A percentile compares a stretch with the other conserved stretches of the same genome.
Conservation (phyloP, 179 eudicot species). For the Heliamphora pulchella region DNA sequence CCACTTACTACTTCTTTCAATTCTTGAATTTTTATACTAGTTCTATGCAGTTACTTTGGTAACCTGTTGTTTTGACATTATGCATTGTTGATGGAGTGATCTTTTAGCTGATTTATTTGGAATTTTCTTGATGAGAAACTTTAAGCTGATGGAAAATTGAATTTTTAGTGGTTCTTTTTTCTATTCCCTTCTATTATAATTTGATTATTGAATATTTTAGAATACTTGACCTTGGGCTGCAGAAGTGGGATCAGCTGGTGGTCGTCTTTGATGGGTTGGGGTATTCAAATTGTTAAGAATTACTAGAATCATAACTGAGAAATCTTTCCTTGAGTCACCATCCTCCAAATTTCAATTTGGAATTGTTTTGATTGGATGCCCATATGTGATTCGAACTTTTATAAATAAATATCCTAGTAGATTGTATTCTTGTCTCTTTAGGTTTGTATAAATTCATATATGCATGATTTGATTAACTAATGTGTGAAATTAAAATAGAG, state of each 20-base stretch:
- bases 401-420: neutral
- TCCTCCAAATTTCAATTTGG: neutral
- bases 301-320: neutral
- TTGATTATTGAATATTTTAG: no score
- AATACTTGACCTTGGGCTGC: neutral
- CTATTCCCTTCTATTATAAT: neutral
- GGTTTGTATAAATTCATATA: no score
- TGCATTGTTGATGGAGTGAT: neutral
- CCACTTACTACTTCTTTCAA: neutral
- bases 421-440: neutral
- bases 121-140: slow-evolving; percentile 2
- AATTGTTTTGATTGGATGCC: neutral
- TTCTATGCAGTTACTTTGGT: neutral
- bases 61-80: neutral
- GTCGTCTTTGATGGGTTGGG: neutral
- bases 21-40: neutral
- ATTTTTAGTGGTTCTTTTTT: neutral
- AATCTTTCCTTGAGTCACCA: neutral
- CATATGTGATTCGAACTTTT: no score
- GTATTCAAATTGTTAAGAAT: no score
- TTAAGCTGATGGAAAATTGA: slow-evolving; percentile 11
- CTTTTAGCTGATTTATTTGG: neutral
- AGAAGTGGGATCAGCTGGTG: slow-evolving; percentile 2
- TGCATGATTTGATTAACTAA: no score
- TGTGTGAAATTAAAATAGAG: neutral